Conservation (phyloP, 768 basidiomycete genomes). For the Austroboletus eburneus region DNA sequence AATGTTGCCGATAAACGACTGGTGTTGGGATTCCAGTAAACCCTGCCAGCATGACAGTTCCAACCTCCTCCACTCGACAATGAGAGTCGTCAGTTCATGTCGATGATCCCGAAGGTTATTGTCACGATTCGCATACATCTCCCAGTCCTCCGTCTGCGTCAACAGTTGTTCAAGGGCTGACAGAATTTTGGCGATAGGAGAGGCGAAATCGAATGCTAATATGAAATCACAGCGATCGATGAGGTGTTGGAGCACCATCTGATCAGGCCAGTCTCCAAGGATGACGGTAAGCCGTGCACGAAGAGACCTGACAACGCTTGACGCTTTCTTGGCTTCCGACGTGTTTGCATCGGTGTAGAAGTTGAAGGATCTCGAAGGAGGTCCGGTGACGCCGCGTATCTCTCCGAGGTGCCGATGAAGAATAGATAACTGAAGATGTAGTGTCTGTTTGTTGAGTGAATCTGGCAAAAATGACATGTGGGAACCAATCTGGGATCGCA, state of each 20-base stretch:
- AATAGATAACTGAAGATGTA: constrained; percentile 48
- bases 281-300: constrained; percentile 50
- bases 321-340: constrained; percentile 60
- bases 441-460: constrained; percentile 47
- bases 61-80: constrained; percentile 86
- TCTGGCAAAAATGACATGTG: constrained; percentile 33
- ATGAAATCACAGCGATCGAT: constrained; percentile 64
- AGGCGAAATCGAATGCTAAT: constrained; percentile 54
- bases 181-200: constrained; percentile 79
- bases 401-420: constrained; percentile 40
- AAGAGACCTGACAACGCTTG: constrained; percentile 48
- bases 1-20: constrained; percentile 37
- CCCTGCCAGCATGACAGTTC: constrained; percentile 86
- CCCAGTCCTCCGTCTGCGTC: constrained; percentile 91
- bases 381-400: constrained; percentile 24
- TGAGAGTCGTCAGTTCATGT: constrained; percentile 59
- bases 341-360: constrained; percentile 84
- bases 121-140: constrained; percentile 89
- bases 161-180: constrained; percentile 82
- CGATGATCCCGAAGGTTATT: constrained; percentile 73
- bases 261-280: constrained; percentile 88
- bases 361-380: constrained; percentile 41
- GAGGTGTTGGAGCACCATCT: constrained; percentile 92
- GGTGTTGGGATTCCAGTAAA: constrained; percentile 69
- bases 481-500: constrained; percentile 33